Base-by-base conservation (phyloP, 495 filamentous ascomycete genomes). In the Neurospora sp. region DNA sequence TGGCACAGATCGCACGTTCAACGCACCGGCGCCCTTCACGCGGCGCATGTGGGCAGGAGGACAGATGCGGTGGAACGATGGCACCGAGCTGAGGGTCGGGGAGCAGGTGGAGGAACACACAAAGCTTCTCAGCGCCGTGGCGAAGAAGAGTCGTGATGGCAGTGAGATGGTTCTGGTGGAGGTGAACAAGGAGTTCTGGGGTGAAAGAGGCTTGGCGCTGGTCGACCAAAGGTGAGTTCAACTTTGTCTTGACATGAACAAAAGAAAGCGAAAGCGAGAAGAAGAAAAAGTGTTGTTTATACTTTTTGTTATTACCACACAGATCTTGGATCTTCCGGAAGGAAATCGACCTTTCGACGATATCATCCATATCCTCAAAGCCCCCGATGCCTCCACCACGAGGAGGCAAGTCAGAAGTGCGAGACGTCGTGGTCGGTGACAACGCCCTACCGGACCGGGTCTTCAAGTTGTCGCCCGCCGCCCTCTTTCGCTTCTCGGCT, bases 21-120 rank as follows among this genome's bases (percentile, higher is more conserved):
- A 88, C 71, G 86, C 90, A 0, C 82, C 85, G 0, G 65, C 79
- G 8, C 88, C 89, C 0, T 92, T 89, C 70, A 90, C 87, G 6
- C 79, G 89, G 31, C 86, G 90, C 16, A 91, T 92, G 89, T 91
- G 90, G 90, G 89, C 90, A 2, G 90, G 89, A 27, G 90, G 90
- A 0, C 81, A 86, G 72, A 82, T 90, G 35, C 69, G 76, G n/a
- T 90, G 87, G 87, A 37, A 18, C 12, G 68, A 44, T 3, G 68
- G 27, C 8, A 16, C 16, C 14, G 53, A 45, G 4, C 22, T 75
- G 42, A 70, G 71, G 10, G 83, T 90, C 0, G 89, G 88, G 3
- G 84, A 89, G 53, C 72, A 80, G 9, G 87, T 88, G 8, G 80
- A 75, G n/a, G 89, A 91, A 78, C 85, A 80, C n/a, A 90, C 88